Conservation (phyloP, 257 asterid species). For the Plectranthus barbatus region DNA sequence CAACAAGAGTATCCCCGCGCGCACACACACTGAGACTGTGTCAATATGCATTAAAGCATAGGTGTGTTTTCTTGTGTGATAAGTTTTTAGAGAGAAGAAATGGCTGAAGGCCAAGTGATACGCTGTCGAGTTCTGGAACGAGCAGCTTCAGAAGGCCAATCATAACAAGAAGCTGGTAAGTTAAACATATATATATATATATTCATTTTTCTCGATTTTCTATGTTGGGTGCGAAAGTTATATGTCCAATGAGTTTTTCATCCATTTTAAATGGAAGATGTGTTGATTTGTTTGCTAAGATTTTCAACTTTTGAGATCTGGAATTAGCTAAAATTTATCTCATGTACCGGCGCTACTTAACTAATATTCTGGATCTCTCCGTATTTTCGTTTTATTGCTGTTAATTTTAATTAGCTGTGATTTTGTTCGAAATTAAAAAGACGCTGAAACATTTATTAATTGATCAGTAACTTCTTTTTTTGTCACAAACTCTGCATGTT, state of each 20-base stretch:
- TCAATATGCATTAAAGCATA: constrained; percentile 17
- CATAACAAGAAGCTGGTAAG: constrained; percentile 57
- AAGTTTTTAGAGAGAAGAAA: constrained; percentile 22
- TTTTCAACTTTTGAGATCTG: constrained; percentile 3
- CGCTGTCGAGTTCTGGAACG: constrained; percentile 73
- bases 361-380: not conserved
- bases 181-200: too few species aligned
- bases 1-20: not conserved
- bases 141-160: constrained; percentile 63
- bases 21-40: not conserved
- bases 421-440: not conserved
- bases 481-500: not conserved
- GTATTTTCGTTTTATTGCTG: not conserved
- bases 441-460: not conserved
- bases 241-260: not conserved
- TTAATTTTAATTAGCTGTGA: not conserved
- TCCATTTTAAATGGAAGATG: not conserved
- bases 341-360: not conserved
- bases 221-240: not conserved
- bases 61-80: constrained; percentile 17
- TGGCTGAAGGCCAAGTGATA: constrained; percentile 76
- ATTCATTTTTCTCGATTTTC: not conserved
- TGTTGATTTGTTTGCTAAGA: not conserved
- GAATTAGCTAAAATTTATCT: not conserved
- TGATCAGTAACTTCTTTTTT: not conserved